phyloP scores from a whole-genome alignment of 345 rosid species.

The Conringia planisiliqua region DNA sequence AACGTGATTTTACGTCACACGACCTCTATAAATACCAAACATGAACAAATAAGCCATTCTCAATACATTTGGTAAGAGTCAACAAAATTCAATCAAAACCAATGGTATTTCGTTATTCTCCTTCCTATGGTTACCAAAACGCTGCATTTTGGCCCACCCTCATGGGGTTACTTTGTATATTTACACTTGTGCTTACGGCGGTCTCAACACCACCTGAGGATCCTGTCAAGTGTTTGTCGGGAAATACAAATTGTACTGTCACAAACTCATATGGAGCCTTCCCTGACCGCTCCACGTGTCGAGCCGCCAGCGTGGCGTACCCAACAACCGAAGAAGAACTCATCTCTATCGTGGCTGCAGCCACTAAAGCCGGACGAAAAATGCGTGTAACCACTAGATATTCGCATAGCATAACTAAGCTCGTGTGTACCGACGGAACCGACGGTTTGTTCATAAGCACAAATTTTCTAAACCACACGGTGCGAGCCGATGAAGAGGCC shows the following conservation, averaged over 20 bases:
- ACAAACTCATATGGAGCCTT: constrained; percentile 5
- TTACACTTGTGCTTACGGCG: neutral
- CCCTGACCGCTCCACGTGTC: constrained; percentile 8
- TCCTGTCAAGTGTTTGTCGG: constrained; percentile 1
- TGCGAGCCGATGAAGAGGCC: neutral
- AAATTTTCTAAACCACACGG: constrained; percentile 1
- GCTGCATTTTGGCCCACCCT: constrained; percentile 4
- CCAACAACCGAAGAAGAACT: constrained; percentile 6
- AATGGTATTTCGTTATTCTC: neutral
- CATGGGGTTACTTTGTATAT: neutral
- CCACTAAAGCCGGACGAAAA: neutral
- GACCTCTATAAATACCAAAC: constrained; percentile 11
- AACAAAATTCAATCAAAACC: neutral
- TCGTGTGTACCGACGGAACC: neutral
- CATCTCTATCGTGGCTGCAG: neutral
- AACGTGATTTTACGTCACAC: neutral
- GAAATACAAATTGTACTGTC: neutral
- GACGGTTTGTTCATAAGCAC: constrained; percentile 3
- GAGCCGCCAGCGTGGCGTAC: neutral
- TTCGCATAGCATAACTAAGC: constrained; percentile 10
- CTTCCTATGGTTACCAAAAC: neutral
- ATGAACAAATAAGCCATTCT: neutral
- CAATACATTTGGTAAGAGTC: neutral
- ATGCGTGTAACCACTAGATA: constrained; percentile 8
- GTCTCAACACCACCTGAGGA: constrained; percentile 12